Conservation (phyloP, 306 rosid genomes). For the Mucuna pruriens region DNA sequence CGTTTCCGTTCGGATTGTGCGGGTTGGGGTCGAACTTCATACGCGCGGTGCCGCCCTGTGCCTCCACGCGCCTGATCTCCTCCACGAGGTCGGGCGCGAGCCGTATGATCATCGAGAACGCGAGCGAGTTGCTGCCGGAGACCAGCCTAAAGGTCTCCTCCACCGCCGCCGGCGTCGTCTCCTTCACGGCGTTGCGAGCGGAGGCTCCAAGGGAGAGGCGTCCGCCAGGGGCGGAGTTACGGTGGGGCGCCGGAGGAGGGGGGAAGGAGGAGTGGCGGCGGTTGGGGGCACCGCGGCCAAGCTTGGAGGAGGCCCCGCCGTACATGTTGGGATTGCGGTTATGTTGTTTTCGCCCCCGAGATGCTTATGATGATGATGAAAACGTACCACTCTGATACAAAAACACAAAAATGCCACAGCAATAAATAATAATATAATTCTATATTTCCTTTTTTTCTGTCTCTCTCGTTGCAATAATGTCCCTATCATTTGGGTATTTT, state of each 20-base stretch:
- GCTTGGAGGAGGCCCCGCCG: conserved; percentile 80
- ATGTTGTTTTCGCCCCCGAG: neutral
- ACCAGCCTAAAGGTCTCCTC: conserved; percentile 83
- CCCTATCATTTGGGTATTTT: neutral
- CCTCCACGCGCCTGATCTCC: conserved; percentile 94
- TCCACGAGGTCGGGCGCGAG: conserved; percentile 87
- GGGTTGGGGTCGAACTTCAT: conserved; percentile 75
- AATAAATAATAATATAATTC: neutral
- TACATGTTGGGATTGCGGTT: conserved; percentile 58
- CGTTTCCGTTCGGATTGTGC: conserved; percentile 69
- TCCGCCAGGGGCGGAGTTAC: conserved; percentile 48
- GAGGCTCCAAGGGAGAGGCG: conserved; percentile 74
- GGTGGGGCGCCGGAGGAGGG: conserved; percentile 54
- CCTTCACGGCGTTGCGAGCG: conserved; percentile 50
- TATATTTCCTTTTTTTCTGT: neutral
- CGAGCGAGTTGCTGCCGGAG: conserved; percentile 72
- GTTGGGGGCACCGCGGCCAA: conserved; percentile 82
- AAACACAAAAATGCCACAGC: neutral
- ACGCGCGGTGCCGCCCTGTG: conserved; percentile 79
- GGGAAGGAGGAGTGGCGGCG: conserved; percentile 61
- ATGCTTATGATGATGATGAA: neutral
- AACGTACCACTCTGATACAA: neutral
- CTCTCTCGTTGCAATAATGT: neutral
- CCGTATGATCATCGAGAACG: conserved; percentile 82
- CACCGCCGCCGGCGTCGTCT: conserved; percentile 44